Base-by-base conservation (phyloP, 768 basidiomycete genomes). In the Suillus sp. region DNA sequence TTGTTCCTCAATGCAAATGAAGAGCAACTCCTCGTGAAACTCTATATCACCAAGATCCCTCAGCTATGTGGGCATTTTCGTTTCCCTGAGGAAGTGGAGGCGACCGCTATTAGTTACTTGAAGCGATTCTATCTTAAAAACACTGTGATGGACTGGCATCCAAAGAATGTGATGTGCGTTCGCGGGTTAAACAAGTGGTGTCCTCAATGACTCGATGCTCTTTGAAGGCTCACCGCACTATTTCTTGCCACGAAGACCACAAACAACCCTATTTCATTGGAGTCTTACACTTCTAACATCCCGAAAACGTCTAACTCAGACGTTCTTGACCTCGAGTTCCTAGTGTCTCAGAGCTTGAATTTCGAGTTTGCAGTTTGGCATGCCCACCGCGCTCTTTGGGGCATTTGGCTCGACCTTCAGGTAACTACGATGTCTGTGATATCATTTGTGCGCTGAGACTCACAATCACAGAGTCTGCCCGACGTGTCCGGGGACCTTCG, bases 91-190 rank as follows among this genome's bases (percentile, higher is more conserved):
- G 89, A 94, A 70, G 94, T 99, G 8, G 93, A 96, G 74, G 92
- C 94, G 0, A 98, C 96, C 4, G 95, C 95, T 0, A 84, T 92
- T 62, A 88, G 85, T 62, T 99, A 97, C 76, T 80, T 99, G 68
- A 99, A 99, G 75, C 84, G 97, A 4, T 99, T 99, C 77, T 99
- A 99, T 73, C 83, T 99, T 61, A 91, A 91, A 78, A 99, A 99
- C 72, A 99, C 96, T 2, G 94, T 95, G 60, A 98, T 99, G 95
- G 97, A 99, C 73, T 98, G 94, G 90, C 97, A 99, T 78, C 97
- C 97, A 0, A 96, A 96, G 78, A 95, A 93, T 71, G 93, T 99
- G 70, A 99, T 99, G 97, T 97, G 71, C 56, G 89, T 76, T 10
- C 14, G n/a, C 43, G 40, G 59, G 37, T 27, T 59, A 38, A 50